Percentiles rank a stretch among this genome's conserved stretches.
These are phyloP conservation scores for Plasmopara halstedii DNA, from an alignment of 352 stramenopile species.

Conservation along the genomic window DNA sequence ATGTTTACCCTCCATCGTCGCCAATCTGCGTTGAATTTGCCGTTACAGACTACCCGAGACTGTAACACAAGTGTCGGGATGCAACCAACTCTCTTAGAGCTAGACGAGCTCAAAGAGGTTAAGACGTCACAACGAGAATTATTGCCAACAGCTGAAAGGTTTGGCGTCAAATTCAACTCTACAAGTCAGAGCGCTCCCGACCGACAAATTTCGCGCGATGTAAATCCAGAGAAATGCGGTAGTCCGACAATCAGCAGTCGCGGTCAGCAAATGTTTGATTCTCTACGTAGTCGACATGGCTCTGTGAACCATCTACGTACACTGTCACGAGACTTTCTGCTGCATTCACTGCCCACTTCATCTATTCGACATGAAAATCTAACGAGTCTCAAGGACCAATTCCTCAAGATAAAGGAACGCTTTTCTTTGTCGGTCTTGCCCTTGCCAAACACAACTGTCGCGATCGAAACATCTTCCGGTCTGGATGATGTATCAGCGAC, in stretches of 20 bases:
- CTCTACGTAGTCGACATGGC: conserved; percentile 22
- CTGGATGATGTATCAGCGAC: conserved; percentile 1
- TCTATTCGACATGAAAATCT: conserved; percentile 51
- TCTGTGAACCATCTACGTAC: conserved; percentile 24
- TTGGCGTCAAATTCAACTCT: conserved; percentile 17
- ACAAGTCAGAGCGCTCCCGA: background rate
- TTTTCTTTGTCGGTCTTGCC: conserved; percentile 42
- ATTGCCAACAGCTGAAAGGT: conserved; percentile 20
- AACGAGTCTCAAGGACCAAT: conserved; percentile 71
- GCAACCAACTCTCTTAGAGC: conserved; percentile 11
- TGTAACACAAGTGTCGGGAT: conserved; percentile 2
- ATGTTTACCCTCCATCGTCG: conserved; percentile 40
- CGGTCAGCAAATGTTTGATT: conserved; percentile 8
- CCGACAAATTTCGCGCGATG: conserved; percentile 7
- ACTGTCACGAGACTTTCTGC: conserved; percentile 51
- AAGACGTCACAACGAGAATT: conserved; percentile 14
- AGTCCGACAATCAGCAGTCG: background rate
- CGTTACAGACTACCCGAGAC: conserved; percentile 3
- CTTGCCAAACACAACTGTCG: conserved; percentile 2
- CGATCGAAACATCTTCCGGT: conserved; percentile 10
- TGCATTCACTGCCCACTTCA: conserved; percentile 33
- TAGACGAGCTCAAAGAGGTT: conserved; percentile 13
- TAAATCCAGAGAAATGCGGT: conserved; percentile 8
- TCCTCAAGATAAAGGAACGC: conserved; percentile 71
- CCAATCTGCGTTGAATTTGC: conserved; percentile 33